Conservation (phyloP, 2,329 filamentous ascomycete species). For the Stemphylium beticola region DNA sequence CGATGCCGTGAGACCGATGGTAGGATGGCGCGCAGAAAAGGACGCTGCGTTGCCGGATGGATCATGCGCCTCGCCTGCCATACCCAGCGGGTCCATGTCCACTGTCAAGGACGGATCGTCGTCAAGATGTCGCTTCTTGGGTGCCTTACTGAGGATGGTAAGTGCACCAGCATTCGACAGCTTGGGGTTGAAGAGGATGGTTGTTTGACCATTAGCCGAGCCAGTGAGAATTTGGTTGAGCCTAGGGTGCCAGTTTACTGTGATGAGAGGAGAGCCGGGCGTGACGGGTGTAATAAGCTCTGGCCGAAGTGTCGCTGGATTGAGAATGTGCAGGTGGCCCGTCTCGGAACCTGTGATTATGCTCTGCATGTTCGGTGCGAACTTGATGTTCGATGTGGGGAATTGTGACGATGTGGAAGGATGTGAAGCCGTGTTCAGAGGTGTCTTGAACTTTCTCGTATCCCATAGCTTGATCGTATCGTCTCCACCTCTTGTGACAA, state of each 20-base stretch:
- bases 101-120: constrained; percentile 83
- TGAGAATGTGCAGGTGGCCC: constrained; percentile 89
- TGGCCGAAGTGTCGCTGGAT: constrained; percentile 84
- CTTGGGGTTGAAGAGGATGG: constrained; percentile 88
- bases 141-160: constrained; percentile 88
- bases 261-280: constrained; percentile 79
- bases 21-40: constrained; percentile 68
- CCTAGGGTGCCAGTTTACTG: constrained; percentile 89
- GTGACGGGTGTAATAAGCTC: constrained; percentile 91
- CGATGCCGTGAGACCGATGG: constrained; percentile 76
- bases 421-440: constrained; percentile 80
- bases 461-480: constrained; percentile 97
- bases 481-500: constrained; percentile 90
- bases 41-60: constrained; percentile 61
- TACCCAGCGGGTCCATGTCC: constrained; percentile 75
- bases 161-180: constrained; percentile 82
- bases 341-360: constrained; percentile 88
- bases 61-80: constrained; percentile 81
- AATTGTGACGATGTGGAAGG: constrained; percentile 83
- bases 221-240: constrained; percentile 96
- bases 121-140: constrained; percentile 94
- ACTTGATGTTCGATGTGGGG: constrained; percentile 84
- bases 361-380: constrained; percentile 81
- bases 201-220: constrained; percentile 87
- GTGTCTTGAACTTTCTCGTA: constrained; percentile 90